phyloP scores from a whole-genome alignment of 768 basidiomycete species.

The Pulveroboletus sp. region DNA sequence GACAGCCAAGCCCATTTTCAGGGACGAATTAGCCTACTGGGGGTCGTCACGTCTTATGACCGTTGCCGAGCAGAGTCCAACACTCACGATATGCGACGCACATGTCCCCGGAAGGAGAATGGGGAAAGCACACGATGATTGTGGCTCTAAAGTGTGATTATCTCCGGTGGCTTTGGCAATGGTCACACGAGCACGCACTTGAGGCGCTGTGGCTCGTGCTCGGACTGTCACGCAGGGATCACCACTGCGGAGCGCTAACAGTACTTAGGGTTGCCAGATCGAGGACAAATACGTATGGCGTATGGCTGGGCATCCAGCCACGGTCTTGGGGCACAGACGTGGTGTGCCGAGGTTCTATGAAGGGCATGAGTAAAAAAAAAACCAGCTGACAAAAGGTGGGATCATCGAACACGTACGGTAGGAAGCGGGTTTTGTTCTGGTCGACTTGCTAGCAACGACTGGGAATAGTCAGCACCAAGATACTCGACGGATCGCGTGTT shows the following conservation, averaged over 20 bases:
- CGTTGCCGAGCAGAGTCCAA: too few relatives aligned
- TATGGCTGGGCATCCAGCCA: neutral
- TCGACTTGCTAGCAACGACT: neutral
- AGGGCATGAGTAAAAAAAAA: neutral
- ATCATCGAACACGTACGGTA: neutral
- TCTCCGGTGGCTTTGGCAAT: neutral
- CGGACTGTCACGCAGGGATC: neutral
- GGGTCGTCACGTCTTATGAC: too few relatives aligned
- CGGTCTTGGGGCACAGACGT: too few relatives aligned
- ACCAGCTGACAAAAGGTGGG: neutral
- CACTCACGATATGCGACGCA: too few relatives aligned
- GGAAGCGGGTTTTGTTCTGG: neutral
- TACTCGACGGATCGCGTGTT: too few relatives aligned
- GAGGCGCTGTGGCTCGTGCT: neutral
- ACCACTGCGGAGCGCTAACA: neutral
- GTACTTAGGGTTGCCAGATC: neutral
- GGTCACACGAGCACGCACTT: neutral
- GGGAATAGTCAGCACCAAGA: neutral
- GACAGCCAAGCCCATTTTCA: too few relatives aligned
- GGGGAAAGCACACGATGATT: too few relatives aligned
- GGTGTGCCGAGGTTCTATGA: neutral
- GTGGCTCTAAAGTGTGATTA: neutral
- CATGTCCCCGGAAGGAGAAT: too few relatives aligned
- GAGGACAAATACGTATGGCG: neutral
- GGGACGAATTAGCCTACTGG: too few relatives aligned